Conservation (phyloP, 2,329 filamentous ascomycete species). For the Endothia cerciana region DNA sequence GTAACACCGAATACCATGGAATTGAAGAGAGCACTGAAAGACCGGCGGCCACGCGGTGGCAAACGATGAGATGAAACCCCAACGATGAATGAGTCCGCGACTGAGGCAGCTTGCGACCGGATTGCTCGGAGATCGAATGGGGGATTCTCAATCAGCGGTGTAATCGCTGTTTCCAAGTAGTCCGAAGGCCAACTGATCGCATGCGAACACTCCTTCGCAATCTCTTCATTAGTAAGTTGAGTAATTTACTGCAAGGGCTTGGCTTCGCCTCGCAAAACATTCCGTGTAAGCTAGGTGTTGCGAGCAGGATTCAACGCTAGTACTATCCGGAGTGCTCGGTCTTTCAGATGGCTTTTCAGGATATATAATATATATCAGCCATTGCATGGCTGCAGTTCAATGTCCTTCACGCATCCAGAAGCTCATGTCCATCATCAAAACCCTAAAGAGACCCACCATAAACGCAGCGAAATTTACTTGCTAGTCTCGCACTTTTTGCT, state of each 20-base stretch:
- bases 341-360: not conserved
- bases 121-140: not conserved
- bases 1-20: too few species aligned
- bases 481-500: not conserved
- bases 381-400: too few species aligned
- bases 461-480: too few species aligned
- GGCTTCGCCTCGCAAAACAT: not conserved
- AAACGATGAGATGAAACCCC: too few species aligned
- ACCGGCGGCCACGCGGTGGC: too few species aligned
- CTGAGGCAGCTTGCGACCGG: not conserved
- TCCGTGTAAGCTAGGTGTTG: not conserved
- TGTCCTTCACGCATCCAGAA: too few species aligned
- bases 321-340: not conserved
- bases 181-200: not conserved
- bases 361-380: not conserved
- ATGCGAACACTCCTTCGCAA: not conserved
- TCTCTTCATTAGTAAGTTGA: not conserved
- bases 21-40: too few species aligned
- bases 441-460: not conserved
- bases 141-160: too few species aligned
- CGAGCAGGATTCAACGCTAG: slow-evolving; percentile 4
- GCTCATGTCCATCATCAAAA: not conserved
- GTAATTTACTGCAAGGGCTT: not conserved
- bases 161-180: not conserved
- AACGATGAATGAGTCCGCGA: too few species aligned